These are phyloP conservation scores for Fennellomyces sp. DNA, from an alignment of 371 early-diverging fungal genomes.

Conservation along the genomic window DNA sequence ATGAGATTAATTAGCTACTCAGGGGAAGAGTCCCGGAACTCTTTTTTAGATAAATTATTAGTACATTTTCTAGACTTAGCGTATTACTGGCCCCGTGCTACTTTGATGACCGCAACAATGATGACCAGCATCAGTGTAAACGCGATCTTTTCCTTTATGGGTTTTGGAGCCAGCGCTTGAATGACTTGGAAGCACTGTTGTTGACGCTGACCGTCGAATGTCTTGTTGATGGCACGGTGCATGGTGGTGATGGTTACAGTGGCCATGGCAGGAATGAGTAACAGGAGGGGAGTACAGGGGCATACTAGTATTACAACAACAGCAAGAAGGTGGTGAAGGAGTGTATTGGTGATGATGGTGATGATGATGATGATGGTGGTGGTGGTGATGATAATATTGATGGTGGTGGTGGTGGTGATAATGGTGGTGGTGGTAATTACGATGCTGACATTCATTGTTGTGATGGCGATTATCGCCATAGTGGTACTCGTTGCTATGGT, in stretches of 20 bases:
- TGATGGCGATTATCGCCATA: no score
- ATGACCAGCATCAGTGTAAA: background rate
- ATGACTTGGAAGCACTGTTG: background rate
- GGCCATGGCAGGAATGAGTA: background rate
- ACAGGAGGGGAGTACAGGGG: background rate
- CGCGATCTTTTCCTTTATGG: background rate
- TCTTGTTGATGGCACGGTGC: background rate
- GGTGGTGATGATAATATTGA: background rate
- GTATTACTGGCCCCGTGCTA: background rate
- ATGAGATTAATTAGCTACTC: no score
- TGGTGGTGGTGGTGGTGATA: background rate
- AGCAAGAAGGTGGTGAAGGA: background rate
- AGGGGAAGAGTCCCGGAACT: no score
- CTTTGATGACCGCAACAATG: background rate
- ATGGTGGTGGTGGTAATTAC: background rate
- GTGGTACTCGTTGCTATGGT: background rate
- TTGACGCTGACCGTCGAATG: background rate
- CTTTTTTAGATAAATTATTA: no score
- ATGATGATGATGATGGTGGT: background rate
- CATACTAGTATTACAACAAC: conserved; percentile 4
- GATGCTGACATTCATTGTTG: background rate
- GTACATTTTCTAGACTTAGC: no score
- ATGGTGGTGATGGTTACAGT: background rate
- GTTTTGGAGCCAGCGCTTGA: background rate
- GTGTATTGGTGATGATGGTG: background rate